Evolutionary conservation across 805 yeast species (phyloP), one percentile per base, ranked within the genome.

Genomic region (Kodamaea restingae): DNA sequence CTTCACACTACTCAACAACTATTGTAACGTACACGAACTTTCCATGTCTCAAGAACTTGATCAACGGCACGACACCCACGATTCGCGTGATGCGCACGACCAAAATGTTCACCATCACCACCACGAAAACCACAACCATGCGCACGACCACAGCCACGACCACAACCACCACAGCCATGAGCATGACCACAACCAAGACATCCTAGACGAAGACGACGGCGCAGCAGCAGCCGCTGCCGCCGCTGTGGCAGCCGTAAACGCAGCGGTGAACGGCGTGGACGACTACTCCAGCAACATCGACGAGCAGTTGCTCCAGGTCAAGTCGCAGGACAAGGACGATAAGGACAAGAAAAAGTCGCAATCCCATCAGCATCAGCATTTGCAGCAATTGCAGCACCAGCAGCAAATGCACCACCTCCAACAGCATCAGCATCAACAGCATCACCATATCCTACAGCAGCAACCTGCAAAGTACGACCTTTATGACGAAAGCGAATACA

Each of bases 271-370:
- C 27, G 46, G 40, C 32, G 56, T 51, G 36, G 58, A 56, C 38
- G 60, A 55, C 38, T 56, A 54, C 46, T 38, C 61, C 37, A 48
- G 50, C 46, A 67, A 65, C 49, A 67, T 67, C 40, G 73, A 67
- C 47, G 72, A 67, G 47, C 73, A 67, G 50, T 52, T 67, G 39
- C 57, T 67, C 31, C 55, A 59, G 33, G 71, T 61, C 10, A 35
- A 35, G 27, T 11, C 31, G 10, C 29, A 34, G 24, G 37, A 26
- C 26, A 30, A 30, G 10, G 38, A 24, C 32, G 22, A 20, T 20
- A 28, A 32, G 28, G 36, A 32, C 21, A 32, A 39, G 18, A 40
- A 35, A n/a, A 26, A 31, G 26, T 25, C 34, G 22, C 41, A 41
- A 24, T 15, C 28, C 20, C 37, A 28, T 25, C 35, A 25, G 18